Percentiles rank a stretch among this genome's conserved stretches.
These are phyloP conservation scores for Fusarium sp. DNA, from an alignment of 2,329 filamentous ascomycete genomes.

Conservation along the genomic window DNA sequence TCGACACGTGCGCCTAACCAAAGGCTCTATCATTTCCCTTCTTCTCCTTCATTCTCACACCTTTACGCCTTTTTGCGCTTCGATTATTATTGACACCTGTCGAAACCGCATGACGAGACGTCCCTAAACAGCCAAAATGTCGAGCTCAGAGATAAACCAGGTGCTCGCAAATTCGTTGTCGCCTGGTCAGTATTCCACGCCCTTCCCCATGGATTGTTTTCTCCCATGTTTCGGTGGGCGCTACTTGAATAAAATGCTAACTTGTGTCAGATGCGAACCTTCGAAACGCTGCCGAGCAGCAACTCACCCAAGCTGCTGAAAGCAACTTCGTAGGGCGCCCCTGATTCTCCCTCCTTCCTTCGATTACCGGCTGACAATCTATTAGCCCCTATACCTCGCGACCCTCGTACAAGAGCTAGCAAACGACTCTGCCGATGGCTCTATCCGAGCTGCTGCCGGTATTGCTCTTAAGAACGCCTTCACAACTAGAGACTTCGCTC, in stretches of 20 bases:
- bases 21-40: constrained; percentile 41
- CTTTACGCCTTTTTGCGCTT: constrained; percentile 27
- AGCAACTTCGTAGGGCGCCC: constrained; percentile 84
- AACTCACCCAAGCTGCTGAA: constrained; percentile 92
- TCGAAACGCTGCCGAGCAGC: constrained; percentile 92
- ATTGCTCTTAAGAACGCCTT: constrained; percentile 98
- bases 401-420: constrained; percentile 94
- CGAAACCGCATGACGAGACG: constrained; percentile 56
- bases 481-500: constrained; percentile 88
- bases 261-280: constrained; percentile 80
- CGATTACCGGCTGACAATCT: constrained; percentile 45
- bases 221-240: constrained; percentile 9
- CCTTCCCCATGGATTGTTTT: constrained; percentile 18
- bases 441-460: constrained; percentile 94
- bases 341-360: constrained; percentile 33
- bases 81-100: constrained; percentile 43
- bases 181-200: constrained; percentile 74
- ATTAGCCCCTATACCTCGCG: constrained; percentile 88
- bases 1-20: constrained; percentile 50
- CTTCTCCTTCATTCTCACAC: constrained; percentile 26
- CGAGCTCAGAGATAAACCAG: constrained; percentile 92
- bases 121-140: constrained; percentile 65
- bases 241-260: constrained; percentile 44
- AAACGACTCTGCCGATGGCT: constrained; percentile 84
- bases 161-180: constrained; percentile 98